Evolutionary conservation across 2,329 filamentous ascomycete species (phyloP), one percentile per base, ranked within the genome.

Genomic region (Stagonosporopsis rhizophila): DNA sequence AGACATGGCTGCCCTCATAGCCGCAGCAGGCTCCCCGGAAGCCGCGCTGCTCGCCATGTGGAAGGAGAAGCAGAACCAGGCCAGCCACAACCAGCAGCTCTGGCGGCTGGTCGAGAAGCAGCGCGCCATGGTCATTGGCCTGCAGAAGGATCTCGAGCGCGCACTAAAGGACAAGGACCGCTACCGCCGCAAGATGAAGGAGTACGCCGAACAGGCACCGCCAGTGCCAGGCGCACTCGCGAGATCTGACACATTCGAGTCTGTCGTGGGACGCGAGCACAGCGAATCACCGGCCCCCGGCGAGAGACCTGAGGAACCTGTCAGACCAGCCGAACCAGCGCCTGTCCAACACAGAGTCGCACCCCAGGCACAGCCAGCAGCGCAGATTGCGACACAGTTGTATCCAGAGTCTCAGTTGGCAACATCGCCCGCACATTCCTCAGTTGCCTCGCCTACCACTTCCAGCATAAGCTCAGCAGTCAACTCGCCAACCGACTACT

Each of bases 21-120:
- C 89, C 68, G 86, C 92, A 28, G 93, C 93, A 23, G 95, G 94
- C 46, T 96, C 92, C 48, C 84, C 93, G 15, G 94, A 99, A 73
- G 91, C 90, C 6, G 89, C 96, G 5, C 91, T 99, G 58, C 86
- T 92, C 65, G 91, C 95, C 68, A 80, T 99, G 45, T 79, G 97
- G 61, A 96, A 91, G 73, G 95, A 99, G 73, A 98, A 97, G 75
- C 87, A 94, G 61, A 90, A 91, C 44, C 90, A 92, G 51, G 86
- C 91, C 5, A 89, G 91, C 65, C 95, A 98, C 72, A 98, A 98
- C 73, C 83, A 88, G 17, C 94, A 99, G 74, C 79, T 99, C 68
- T 99, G 95, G 95, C 89, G 92, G 46, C 80, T 99, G 42, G 92
- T 99, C 45, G 94, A 98, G 75, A 98, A 99, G 79, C 95, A 99